Percentiles rank a stretch among this genome's conserved stretches.
phyloP scores from a whole-genome alignment of 805 yeast species.

The Clavispora santaluciae region DNA sequence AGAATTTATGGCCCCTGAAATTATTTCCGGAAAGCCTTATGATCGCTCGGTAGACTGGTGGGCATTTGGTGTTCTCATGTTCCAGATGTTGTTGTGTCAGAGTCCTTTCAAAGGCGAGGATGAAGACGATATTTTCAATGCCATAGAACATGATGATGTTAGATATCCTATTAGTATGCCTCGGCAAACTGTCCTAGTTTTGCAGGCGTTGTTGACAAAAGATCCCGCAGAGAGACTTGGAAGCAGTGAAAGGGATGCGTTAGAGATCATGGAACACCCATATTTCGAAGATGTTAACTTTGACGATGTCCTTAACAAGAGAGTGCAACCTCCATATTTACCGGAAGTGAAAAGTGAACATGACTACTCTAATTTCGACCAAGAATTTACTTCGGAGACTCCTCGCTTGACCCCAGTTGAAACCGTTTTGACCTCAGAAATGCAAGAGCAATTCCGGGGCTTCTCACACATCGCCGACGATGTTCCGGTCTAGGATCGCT shows the following conservation, averaged over 20 bases:
- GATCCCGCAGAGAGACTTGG: slow-evolving; percentile 86
- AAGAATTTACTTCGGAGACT: slow-evolving; percentile 89
- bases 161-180: slow-evolving; percentile 97
- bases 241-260: slow-evolving; percentile 81
- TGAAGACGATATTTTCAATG: slow-evolving; percentile 95
- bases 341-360: slow-evolving; percentile 86
- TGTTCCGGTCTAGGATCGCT: slow-evolving; percentile 27
- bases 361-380: slow-evolving; percentile 90
- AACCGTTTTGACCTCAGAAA: slow-evolving; percentile 73
- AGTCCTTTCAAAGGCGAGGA: slow-evolving; percentile 97
- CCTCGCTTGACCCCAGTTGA: slow-evolving; percentile 95
- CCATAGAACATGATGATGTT: slow-evolving; percentile 94
- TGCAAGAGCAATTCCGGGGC: slow-evolving; percentile 97
- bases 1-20: slow-evolving; percentile 99
- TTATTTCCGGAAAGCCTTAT: slow-evolving; percentile 85
- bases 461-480: slow-evolving; percentile 82
- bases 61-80: slow-evolving; percentile 96
- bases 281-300: slow-evolving; percentile 87
- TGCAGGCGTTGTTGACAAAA: slow-evolving; percentile 86
- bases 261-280: slow-evolving; percentile 92
- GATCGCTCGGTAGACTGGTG: slow-evolving; percentile 98
- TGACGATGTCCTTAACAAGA: slow-evolving; percentile 70
- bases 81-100: slow-evolving; percentile 94
- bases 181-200: slow-evolving; percentile 87
- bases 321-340: slow-evolving; percentile 81